Evolutionary conservation across 2,329 filamentous ascomycete species (phyloP), one percentile per base, ranked within the genome.

Genomic region (Ophiostoma sp.): DNA sequence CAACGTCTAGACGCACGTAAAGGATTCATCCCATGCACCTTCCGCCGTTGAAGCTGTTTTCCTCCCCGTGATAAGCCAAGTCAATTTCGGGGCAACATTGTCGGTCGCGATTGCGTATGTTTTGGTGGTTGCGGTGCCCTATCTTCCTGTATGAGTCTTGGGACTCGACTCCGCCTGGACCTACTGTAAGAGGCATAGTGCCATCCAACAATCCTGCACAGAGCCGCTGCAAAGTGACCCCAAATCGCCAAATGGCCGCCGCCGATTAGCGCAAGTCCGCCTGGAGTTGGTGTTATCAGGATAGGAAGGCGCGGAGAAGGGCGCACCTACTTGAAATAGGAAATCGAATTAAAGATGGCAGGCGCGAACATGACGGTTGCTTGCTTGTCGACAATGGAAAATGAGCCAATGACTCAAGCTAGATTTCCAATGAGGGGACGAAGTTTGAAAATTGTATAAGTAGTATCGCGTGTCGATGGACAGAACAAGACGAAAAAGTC

Each of bases 371-470:
- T 6, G 45, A 36, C 17, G 19, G 42, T 1, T 42, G 36, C 59
- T 25, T n/a, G 31, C 33, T 19, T 28, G 33, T 63, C 59, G 39
- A 33, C 19, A 25, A 42, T 22, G 25, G 28, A 2, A 19, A 39
- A 69, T 11, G 28, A 36, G 39, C 72, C 66, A 73, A 73, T 73
- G 72, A 73, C 64, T 73, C 72, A 73, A 66, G 52, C 22, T 42
- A 50, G 19, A 70, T 70, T 73, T 42, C 39, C 39, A 69, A 69
- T 36, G 52, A 50, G 15, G 55, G 39, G 57, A 42, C 22, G 25
- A 36, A 15, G 3, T 8, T n/a, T 9, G n/a, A 25, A 36, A 15
- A 2, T 25, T 17, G 19, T 69, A 50, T 69, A 69, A 69, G 22
- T n/a, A 69, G 36, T 31, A 36, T 39, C 39, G 11, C 39, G 17